Evolutionary conservation across 1,139 yeast genomes (phyloP).

Genomic region (Ogataea hybrid): DNA sequence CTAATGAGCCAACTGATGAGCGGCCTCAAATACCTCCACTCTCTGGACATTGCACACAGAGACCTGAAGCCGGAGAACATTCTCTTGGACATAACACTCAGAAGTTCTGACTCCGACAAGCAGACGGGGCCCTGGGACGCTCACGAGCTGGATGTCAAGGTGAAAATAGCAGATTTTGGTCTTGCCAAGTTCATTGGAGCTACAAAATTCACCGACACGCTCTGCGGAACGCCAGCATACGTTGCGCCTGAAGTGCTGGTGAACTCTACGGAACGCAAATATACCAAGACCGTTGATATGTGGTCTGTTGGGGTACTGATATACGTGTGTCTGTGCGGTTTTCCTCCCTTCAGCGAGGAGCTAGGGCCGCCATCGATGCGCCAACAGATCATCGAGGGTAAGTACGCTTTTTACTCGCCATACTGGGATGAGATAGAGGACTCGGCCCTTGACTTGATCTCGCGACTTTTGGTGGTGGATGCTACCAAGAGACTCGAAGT

Average conservation of each 20-base stretch:
- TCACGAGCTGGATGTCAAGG: constrained; percentile 58
- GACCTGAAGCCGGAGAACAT: constrained; percentile 82
- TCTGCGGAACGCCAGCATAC: constrained; percentile 83
- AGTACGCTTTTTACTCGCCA: constrained; percentile 74
- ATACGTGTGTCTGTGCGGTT: too few relatives aligned
- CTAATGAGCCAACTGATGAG: constrained; percentile 59
- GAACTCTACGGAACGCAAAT: constrained; percentile 46
- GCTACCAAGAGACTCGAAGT: constrained; percentile 54
- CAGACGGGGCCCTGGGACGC: constrained; percentile 74
- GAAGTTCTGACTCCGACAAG: constrained; percentile 33
- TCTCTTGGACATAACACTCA: constrained; percentile 55
- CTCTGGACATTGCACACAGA: constrained; percentile 65
- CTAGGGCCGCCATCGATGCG: constrained; percentile 76
- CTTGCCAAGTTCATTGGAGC: constrained; percentile 80
- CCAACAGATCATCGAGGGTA: constrained; percentile 66
- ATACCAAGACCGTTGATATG: constrained; percentile 69
- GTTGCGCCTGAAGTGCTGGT: constrained; percentile 76
- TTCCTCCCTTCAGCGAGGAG: too few relatives aligned
- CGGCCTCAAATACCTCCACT: constrained; percentile 63
- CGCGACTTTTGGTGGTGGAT: constrained; percentile 57
- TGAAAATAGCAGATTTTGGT: constrained; percentile 81
- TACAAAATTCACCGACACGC: constrained; percentile 67
- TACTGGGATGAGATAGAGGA: constrained; percentile 76
- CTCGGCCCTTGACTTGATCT: constrained; percentile 60
- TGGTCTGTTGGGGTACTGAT: constrained; percentile 92